Base-by-base conservation (phyloP, 345 rosid genomes). In the Combretum micranthum region DNA sequence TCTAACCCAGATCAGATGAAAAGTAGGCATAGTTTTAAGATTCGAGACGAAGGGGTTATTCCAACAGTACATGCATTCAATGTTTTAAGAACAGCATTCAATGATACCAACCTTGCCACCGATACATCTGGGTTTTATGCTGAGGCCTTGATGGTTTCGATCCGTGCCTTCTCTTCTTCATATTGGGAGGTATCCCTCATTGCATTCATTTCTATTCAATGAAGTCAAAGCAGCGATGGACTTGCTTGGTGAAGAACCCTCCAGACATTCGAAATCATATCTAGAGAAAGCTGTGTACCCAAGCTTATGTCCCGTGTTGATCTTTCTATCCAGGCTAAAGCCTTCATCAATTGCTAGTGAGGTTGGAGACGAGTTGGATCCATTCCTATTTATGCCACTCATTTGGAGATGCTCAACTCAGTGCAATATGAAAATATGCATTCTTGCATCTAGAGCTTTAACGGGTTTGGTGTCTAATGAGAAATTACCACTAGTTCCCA, bases 71-170 rank as follows among this genome's bases (percentile, higher is more conserved):
- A 92, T 83, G 93, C 93, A 18, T 92, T 92, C 73, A 92, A 92
- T 60, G 80, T 80, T 75, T 87, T 92, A 56, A 84, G 86, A 79
- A 90, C 83, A 74, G 82, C 86, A 72, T 92, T 92, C 72, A 88
- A 92, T 64, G 98, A 92, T 74, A 67, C 96, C 61, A 92, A 88
- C 80, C 90, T 92, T 56, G 86, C 93, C 56, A 76, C 98, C 59
- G 96, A 92, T 76, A 84, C 93, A 58, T 92, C 98, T 60, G 96
- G 96, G 47, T 92, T 92, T 72, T 80, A 93, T 50, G 96, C 96
- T 2, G 98, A 88, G 73, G 95, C 95, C 25, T 72, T 92, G 80
- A 83, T 86, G 68, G 68, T 80, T 67, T 67, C 98, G 58, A 72
- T 92, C 64, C 72, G 83, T 43, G 85, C 96, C 18, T 92, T 88